Conservation (phyloP, 139 green algal species). For the Limnomonas spitsbergensis region DNA sequence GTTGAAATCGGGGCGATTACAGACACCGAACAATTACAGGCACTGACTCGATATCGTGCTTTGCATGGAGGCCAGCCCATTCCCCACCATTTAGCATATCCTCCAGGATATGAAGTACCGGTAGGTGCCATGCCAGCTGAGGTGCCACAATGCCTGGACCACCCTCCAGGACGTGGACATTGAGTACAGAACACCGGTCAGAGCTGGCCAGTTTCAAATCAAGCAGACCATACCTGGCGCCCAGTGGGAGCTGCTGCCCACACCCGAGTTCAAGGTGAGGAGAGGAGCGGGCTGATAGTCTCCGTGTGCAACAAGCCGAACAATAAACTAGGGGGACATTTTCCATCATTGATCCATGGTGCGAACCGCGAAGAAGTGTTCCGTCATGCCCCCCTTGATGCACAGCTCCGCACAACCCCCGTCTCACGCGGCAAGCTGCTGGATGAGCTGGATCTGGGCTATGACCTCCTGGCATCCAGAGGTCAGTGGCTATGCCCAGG, state of each 20-base stretch:
- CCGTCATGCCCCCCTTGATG: neutral
- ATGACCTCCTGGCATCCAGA: neutral
- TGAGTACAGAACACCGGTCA: neutral
- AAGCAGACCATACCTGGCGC: neutral
- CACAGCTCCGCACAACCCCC: neutral
- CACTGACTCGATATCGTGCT: neutral
- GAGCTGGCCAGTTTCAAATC: neutral
- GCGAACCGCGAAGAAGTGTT: neutral
- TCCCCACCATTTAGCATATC: neutral
- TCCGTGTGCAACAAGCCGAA: too few relatives aligned
- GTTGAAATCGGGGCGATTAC: too few relatives aligned
- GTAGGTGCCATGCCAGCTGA: neutral
- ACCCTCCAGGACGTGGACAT: neutral
- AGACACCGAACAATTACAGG: too few relatives aligned
- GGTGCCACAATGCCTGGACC: neutral
- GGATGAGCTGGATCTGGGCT: neutral
- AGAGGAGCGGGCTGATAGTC: neutral
- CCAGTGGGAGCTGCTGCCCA: neutral
- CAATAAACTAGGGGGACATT: too few relatives aligned
- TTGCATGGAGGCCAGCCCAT: neutral
- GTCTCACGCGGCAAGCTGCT: neutral
- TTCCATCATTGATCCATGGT: too few relatives aligned
- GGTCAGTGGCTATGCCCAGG: too few relatives aligned
- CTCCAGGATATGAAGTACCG: neutral
- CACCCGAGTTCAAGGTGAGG: constrained; percentile 10